These are phyloP conservation scores for Kokia cookei DNA, from an alignment of 441 rosid genomes.

Conservation along the genomic window DNA sequence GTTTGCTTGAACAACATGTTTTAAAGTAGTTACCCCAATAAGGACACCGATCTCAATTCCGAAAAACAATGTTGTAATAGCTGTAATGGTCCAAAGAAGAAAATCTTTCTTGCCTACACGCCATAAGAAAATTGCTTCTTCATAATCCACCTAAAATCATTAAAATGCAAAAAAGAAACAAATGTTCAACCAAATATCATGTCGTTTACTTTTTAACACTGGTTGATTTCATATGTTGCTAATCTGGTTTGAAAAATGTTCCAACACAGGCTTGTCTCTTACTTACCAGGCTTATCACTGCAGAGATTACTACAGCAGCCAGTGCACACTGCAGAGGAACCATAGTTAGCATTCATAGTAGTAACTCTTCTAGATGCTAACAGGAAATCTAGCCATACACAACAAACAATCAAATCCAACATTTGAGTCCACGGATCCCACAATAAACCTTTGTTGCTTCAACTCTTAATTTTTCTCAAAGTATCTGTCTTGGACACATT, in stretches of 20 bases:
- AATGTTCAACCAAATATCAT: neutral
- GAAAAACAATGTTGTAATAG: conserved; percentile 73
- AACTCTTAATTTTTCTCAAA: too few species aligned
- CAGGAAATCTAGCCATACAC: neutral
- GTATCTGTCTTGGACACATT: too few species aligned
- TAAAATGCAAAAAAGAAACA: conserved; percentile 11
- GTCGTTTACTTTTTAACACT: neutral
- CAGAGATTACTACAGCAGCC: conserved; percentile 90
- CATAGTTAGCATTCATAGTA: conserved; percentile 19
- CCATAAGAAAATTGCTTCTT: conserved; percentile 91
- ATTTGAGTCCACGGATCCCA: neutral
- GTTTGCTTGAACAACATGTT: neutral
- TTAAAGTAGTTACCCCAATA: conserved; percentile 67
- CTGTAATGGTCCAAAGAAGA: conserved; percentile 90
- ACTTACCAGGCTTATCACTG: conserved; percentile 90
- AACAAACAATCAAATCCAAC: neutral
- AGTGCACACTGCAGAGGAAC: conserved; percentile 68
- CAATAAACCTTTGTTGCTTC: neutral
- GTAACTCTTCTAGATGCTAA: neutral
- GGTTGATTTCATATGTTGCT: neutral
- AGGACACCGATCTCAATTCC: conserved; percentile 99
- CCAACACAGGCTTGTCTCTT: neutral
- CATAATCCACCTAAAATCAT: conserved; percentile 78
- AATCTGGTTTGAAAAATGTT: neutral
- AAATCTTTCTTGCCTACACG: conserved; percentile 89